Conservation (phyloP, 768 basidiomycete species). For the Coprinopsis strossmayeri region DNA sequence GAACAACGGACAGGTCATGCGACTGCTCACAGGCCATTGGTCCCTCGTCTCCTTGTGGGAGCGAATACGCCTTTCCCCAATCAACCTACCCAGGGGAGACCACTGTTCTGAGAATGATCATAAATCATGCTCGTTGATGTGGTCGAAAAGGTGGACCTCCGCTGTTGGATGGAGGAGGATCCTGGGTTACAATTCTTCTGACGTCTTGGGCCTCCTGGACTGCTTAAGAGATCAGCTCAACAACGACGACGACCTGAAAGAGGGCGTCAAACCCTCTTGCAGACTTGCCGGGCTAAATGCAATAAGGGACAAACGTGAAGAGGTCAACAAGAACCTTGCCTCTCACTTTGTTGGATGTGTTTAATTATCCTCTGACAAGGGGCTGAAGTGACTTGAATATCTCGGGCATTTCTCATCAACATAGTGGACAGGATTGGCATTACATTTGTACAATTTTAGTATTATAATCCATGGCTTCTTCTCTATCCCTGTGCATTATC, state of each 20-base stretch:
- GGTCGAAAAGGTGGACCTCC: conserved; percentile 28
- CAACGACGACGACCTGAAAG: conserved; percentile 26
- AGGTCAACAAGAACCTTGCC: conserved; percentile 17
- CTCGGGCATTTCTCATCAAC: no score
- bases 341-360: conserved; percentile 23
- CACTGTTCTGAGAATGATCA: conserved; percentile 20
- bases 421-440: no score
- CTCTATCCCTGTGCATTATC: no score
- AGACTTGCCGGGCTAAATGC: conserved; percentile 24
- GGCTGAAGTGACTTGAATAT: no score
- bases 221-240: conserved; percentile 26
- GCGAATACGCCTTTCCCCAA: conserved; percentile 22
- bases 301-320: conserved; percentile 14
- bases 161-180: conserved; percentile 27
- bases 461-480: no score
- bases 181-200: conserved; percentile 23
- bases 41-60: conserved; percentile 32
- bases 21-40: conserved; percentile 28
- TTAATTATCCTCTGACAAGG: no score
- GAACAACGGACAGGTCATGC: conserved; percentile 28
- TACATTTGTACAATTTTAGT: no score
- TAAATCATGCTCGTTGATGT: conserved; percentile 21
- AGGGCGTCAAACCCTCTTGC: conserved; percentile 23
- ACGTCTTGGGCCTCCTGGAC: conserved; percentile 24
- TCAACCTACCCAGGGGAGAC: conserved; percentile 17